Base-by-base conservation (phyloP, 768 basidiomycete genomes). In the Tubosaeta sp. region DNA sequence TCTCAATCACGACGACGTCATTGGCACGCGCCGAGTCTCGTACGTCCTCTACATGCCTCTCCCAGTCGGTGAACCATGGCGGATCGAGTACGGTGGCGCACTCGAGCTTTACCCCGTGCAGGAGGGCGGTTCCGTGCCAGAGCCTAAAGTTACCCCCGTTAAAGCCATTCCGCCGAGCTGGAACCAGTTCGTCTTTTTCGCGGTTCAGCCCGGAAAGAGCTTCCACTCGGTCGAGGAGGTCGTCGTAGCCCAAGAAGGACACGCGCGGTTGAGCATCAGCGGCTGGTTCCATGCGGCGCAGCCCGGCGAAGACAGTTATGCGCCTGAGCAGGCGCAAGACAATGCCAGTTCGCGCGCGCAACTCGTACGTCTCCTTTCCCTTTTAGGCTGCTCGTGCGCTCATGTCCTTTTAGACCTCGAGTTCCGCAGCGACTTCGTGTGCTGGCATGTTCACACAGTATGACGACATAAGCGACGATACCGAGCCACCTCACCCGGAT, bases 161-260 rank as follows among this genome's bases (percentile, higher is more conserved):
- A 91, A 84, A 65, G 72, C 71, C 57, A 82, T 91, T 41, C 82
- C 85, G 2, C 90, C 91, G 7, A 84, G 82, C 61, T 91, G 91
- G 91, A 92, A 92, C 63, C 90, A 92, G 67, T 91, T 91, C 57
- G 77, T 91, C 31, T 85, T 91, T 64, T 91, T 90, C 62, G 83
- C 86, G 62, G 94, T 97, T n/a, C 92, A 95, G 69, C 95, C 95
- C 0, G 95, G 95, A 0, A 76, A 79, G 67, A 97, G 94, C 63
- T 97, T 97, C 72, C 95, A 98, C 69, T 90, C 93, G 0, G 95
- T 98, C 5, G 90, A 97, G 64, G 95, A 98, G 67, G 95, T 97
- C 31, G 83, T 95, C n/a, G 86, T 91, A 0, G 82, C 71, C 19
- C 72, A 83, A 56, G 87, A 88, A 41, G 86, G 85, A 0, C 71